A percentile compares a stretch with the other conserved stretches of the same genome.
These are phyloP conservation scores for Yamadazyma atmosphaerica DNA, from an alignment of 1,139 yeast species.

Conservation along the genomic window DNA sequence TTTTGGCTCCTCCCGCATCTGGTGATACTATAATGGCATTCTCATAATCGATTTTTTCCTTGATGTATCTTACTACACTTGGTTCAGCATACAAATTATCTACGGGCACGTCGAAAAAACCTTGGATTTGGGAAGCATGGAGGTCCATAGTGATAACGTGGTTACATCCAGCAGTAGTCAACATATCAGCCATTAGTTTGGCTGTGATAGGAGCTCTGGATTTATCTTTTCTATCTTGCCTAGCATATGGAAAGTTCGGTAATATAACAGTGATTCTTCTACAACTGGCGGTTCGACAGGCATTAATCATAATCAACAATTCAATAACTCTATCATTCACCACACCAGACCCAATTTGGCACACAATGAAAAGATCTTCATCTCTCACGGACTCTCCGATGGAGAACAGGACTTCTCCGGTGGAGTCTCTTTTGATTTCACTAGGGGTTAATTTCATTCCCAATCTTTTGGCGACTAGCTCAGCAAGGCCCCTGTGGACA, in stretches of 20 bases:
- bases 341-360: constrained; percentile 70
- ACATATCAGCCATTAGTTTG: constrained; percentile 70
- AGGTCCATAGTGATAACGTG: constrained; percentile 83
- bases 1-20: constrained; percentile 85
- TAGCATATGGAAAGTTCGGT: constrained; percentile 80
- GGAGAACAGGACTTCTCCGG: constrained; percentile 87
- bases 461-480: constrained; percentile 65
- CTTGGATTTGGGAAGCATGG: constrained; percentile 85
- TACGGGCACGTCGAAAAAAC: constrained; percentile 78
- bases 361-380: constrained; percentile 79
- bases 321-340: constrained; percentile 75
- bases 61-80: constrained; percentile 66
- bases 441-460: constrained; percentile 63
- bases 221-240: constrained; percentile 82
- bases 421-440: constrained; percentile 68
- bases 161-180: constrained; percentile 78
- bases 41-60: constrained; percentile 45
- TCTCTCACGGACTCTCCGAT: constrained; percentile 94
- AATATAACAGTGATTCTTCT: constrained; percentile 76
- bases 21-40: constrained; percentile 72
- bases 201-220: constrained; percentile 84
- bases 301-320: constrained; percentile 68
- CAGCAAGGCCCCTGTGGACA: constrained; percentile 87
- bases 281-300: constrained; percentile 78
- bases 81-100: constrained; percentile 85